These are phyloP conservation scores for Malassezia yamatoensis DNA, from an alignment of 1,284 basidiomycete genomes.

Conservation along the genomic window DNA sequence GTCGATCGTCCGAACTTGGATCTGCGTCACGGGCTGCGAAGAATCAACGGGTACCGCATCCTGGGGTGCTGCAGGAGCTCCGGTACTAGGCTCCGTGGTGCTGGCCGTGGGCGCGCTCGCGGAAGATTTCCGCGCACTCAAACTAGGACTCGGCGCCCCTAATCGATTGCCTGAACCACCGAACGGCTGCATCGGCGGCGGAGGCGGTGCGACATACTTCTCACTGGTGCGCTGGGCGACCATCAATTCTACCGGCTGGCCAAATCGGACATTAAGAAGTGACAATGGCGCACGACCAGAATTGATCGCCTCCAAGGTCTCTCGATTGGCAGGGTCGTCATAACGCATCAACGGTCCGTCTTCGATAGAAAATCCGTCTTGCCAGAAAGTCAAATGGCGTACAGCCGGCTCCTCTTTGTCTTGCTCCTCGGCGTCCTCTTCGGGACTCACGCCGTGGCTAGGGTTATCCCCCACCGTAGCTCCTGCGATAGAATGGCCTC, in stretches of 20 bases:
- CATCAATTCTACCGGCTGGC: constrained; percentile 76
- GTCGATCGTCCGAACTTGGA: constrained; percentile 83
- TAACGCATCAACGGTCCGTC: constrained; percentile 77
- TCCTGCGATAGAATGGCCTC: constrained; percentile 17
- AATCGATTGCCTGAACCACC: constrained; percentile 71
- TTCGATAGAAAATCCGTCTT: constrained; percentile 83
- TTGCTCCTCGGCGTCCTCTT: constrained; percentile 26
- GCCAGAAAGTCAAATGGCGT: constrained; percentile 82
- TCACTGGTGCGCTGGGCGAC: constrained; percentile 67
- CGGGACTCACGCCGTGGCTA: neutral
- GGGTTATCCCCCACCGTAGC: constrained; percentile 23
- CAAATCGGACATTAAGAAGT: constrained; percentile 64
- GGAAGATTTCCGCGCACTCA: constrained; percentile 23
- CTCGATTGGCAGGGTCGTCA: constrained; percentile 66
- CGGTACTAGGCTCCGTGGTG: neutral
- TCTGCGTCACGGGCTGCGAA: constrained; percentile 68
- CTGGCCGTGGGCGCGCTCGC: constrained; percentile 10
- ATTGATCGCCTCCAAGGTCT: constrained; percentile 67
- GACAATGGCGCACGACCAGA: constrained; percentile 69
- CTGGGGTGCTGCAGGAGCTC: neutral
- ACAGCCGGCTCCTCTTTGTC: constrained; percentile 56
- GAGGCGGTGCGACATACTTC: constrained; percentile 58
- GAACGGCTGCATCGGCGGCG: constrained; percentile 55
- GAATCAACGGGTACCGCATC: constrained; percentile 64
- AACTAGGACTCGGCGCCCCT: constrained; percentile 52